phyloP scores from a whole-genome alignment of 148 eudicot species.

The Rhododendron henanense region DNA sequence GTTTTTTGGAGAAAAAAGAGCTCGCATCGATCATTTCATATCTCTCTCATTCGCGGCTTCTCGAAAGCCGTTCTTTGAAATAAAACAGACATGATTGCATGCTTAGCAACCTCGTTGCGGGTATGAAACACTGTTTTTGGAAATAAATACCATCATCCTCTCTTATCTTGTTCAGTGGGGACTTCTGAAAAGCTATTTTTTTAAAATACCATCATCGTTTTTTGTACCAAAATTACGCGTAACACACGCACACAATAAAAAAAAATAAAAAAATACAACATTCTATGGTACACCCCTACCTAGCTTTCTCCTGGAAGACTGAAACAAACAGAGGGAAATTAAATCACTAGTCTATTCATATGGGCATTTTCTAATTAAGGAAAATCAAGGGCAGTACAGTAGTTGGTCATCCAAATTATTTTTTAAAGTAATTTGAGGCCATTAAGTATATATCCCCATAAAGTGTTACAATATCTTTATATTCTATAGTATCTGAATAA shows the following conservation, averaged over 20 bases:
- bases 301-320: background rate
- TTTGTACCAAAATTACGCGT: background rate
- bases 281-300: background rate
- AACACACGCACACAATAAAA: too few species aligned
- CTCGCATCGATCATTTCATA: background rate
- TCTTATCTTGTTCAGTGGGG: background rate
- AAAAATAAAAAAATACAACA: too few species aligned
- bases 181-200: background rate
- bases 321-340: background rate
- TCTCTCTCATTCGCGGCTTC: background rate
- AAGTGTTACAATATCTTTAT: background rate
- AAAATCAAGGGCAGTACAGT: background rate
- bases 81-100: background rate
- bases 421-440: background rate
- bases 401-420: background rate
- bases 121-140: background rate
- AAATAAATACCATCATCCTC: background rate
- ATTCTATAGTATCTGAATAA: too few species aligned
- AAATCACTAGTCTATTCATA: background rate
- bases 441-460: background rate
- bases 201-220: background rate
- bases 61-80: background rate
- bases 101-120: background rate
- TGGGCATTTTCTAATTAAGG: background rate
- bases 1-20: background rate